Conservation (phyloP, 83 land plant species). For the Isoetes engelmannii region DNA sequence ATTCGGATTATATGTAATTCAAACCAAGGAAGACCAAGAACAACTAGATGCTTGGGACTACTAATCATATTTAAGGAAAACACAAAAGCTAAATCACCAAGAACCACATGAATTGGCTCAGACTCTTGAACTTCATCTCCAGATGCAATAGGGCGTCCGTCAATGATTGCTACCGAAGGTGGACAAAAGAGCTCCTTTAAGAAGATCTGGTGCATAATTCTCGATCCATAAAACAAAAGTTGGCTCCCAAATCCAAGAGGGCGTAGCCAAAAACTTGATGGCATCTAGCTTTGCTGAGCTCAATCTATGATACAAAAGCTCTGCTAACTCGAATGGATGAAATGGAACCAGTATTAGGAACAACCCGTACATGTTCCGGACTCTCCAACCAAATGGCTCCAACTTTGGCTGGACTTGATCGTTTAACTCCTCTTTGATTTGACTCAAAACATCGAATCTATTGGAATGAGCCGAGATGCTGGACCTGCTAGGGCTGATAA, state of each 20-base stretch:
- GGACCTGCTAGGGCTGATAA: too few species aligned
- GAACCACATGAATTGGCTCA: neutral
- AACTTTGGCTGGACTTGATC: too few species aligned
- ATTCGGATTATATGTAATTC: neutral
- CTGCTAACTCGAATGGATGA: too few species aligned
- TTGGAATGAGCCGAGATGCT: too few species aligned
- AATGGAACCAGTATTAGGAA: too few species aligned
- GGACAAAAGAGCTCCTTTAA: neutral
- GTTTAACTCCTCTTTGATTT: too few species aligned
- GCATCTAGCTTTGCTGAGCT: too few species aligned
- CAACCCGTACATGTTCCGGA: too few species aligned
- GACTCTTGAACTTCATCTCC: neutral
- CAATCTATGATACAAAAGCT: too few species aligned
- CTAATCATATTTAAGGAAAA: neutral
- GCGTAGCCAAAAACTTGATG: too few species aligned
- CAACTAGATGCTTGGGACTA: neutral
- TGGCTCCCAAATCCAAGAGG: neutral
- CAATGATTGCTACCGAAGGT: neutral
- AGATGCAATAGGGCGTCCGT: neutral
- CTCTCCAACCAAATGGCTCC: too few species aligned
- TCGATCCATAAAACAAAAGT: neutral
- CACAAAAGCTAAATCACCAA: neutral
- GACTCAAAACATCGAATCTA: too few species aligned
- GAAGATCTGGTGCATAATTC: neutral
- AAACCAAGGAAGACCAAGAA: constrained; percentile 6